These are phyloP conservation scores for Phytophthora palmivora DNA, from an alignment of 352 stramenopile genomes.

Conservation along the genomic window DNA sequence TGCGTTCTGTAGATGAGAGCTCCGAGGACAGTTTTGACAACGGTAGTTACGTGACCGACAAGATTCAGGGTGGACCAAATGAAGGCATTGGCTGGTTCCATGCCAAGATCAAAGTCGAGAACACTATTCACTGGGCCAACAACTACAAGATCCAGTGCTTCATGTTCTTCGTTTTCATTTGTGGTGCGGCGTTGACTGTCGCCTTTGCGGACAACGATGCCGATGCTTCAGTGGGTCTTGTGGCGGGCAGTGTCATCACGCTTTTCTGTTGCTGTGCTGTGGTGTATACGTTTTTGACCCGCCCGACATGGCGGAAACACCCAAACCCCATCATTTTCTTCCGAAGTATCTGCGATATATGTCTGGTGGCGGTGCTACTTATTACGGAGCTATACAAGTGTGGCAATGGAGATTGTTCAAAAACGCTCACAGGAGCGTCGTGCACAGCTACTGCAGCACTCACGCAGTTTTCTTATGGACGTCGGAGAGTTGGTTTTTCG, in stretches of 20 bases:
- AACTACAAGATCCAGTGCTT: constrained; percentile 88
- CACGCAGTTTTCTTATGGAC: constrained; percentile 90
- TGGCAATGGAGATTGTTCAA: constrained; percentile 41
- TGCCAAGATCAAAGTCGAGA: constrained; percentile 87
- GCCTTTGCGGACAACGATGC: constrained; percentile 66
- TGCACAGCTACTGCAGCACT: constrained; percentile 76
- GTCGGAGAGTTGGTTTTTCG: constrained; percentile 90
- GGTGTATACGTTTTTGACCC: constrained; percentile 82
- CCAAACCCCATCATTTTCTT: constrained; percentile 91
- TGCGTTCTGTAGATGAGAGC: constrained; percentile 68
- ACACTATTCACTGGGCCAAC: constrained; percentile 86
- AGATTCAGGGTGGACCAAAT: constrained; percentile 50
- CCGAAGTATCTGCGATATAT: constrained; percentile 83
- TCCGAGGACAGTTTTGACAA: constrained; percentile 83
- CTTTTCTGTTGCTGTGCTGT: constrained; percentile 75
- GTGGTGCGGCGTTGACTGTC: constrained; percentile 60
- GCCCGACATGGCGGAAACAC: constrained; percentile 85
- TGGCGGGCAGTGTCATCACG: constrained; percentile 81
- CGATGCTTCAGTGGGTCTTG: constrained; percentile 68
- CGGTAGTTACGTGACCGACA: constrained; percentile 71
- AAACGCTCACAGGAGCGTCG: constrained; percentile 46
- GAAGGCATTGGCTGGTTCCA: constrained; percentile 88
- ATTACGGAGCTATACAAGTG: constrained; percentile 89
- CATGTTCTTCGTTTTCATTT: constrained; percentile 83
- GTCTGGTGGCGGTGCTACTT: constrained; percentile 79